A percentile compares a stretch with the other conserved stretches of the same genome.
Conservation (phyloP, 2,329 filamentous ascomycete species). For the Ophiostoma tasmaniense region DNA sequence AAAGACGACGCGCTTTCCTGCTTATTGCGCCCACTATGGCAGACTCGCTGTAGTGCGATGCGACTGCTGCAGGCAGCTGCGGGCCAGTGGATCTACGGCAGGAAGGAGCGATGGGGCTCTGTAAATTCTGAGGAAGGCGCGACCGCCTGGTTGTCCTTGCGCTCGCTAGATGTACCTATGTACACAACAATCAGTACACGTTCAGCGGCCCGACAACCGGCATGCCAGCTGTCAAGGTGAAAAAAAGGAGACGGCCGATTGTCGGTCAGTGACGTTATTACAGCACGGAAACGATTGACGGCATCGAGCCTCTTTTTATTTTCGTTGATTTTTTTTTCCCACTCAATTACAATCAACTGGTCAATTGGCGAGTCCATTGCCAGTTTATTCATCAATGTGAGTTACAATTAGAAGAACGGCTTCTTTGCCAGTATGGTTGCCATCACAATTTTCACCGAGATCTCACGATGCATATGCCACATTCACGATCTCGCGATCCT, state of each 20-base stretch:
- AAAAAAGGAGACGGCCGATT: background rate
- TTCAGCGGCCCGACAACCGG: background rate
- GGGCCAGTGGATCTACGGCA: background rate
- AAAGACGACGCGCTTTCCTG: background rate
- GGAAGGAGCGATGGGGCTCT: background rate
- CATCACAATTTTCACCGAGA: background rate
- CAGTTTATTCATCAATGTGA: background rate
- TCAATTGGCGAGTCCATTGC: conserved; percentile 2
- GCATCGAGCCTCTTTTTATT: background rate
- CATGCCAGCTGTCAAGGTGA: background rate
- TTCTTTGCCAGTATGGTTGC: background rate
- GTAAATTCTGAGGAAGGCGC: background rate
- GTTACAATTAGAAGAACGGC: background rate
- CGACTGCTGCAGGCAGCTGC: conserved; percentile 2
- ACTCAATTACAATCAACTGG: background rate
- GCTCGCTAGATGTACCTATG: background rate
- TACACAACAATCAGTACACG: background rate
- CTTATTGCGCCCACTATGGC: conserved; percentile 3
- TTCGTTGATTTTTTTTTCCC: background rate
- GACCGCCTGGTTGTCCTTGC: background rate
- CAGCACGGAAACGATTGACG: background rate
- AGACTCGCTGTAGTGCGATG: conserved; percentile 3
- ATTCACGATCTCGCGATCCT: background rate
- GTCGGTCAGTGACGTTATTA: conserved; percentile 4
- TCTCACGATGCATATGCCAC: background rate